These are phyloP conservation scores for Cercospora zeae-maydis DNA, from an alignment of 2,329 filamentous ascomycete genomes.

Conservation along the genomic window DNA sequence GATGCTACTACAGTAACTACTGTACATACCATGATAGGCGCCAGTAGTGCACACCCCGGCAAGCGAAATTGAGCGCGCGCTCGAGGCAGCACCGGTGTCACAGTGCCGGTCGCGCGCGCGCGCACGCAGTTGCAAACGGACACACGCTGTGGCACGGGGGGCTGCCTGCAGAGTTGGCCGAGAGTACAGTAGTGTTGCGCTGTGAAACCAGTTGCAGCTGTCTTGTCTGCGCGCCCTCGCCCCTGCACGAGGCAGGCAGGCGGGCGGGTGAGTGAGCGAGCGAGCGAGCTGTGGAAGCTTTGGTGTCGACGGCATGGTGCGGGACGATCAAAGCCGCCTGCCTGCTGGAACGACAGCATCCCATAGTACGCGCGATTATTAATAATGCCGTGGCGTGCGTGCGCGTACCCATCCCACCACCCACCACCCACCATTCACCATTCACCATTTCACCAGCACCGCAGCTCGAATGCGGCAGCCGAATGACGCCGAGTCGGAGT, in stretches of 20 bases:
- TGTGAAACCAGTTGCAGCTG: not conserved
- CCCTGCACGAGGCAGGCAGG: too few relatives aligned
- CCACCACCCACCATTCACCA: too few relatives aligned
- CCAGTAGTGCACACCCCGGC: constrained; percentile 4
- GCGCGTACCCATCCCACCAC: too few relatives aligned
- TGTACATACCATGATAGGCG: too few relatives aligned
- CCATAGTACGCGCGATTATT: not conserved
- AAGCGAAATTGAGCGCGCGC: constrained; percentile 17
- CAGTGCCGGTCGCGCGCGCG: not conserved
- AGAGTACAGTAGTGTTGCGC: too few relatives aligned
- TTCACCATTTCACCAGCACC: too few relatives aligned
- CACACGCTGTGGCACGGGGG: too few relatives aligned
- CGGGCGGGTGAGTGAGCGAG: not conserved
- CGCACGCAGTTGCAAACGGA: constrained; percentile 2
- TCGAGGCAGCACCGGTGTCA: constrained; percentile 7
- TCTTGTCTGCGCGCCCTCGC: constrained; percentile 7
- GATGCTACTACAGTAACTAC: too few relatives aligned
- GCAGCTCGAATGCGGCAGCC: constrained; percentile 8
- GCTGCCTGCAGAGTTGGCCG: too few relatives aligned
- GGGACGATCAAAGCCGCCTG: constrained; percentile 10
- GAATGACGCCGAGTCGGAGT: not conserved
- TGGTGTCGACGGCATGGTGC: too few relatives aligned
- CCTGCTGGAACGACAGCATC: not conserved
- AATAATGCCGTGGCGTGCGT: constrained; percentile 9
- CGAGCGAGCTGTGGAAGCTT: constrained; percentile 16